phyloP scores from a whole-genome alignment of 371 early-diverging fungal genomes.

The Mortierella sp. region DNA sequence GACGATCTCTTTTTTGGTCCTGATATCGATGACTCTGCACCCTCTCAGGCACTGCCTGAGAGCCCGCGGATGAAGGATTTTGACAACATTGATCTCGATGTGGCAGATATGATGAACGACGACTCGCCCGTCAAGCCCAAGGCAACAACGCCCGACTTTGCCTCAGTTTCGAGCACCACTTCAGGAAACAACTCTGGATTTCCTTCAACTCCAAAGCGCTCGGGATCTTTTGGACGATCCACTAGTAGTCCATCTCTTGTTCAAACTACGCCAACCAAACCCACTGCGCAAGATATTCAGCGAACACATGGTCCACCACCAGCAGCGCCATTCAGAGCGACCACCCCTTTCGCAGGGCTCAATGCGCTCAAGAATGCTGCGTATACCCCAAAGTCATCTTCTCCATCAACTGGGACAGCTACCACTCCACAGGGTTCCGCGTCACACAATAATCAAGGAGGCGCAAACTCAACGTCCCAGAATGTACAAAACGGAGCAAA shows the following conservation, averaged over 20 bases:
- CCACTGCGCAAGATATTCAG: not conserved
- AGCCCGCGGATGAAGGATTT: slow-evolving; percentile 50
- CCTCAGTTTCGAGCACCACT: not conserved
- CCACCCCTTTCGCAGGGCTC: not conserved
- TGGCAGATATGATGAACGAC: slow-evolving; percentile 28
- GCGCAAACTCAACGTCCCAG: not conserved
- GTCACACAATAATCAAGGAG: not conserved
- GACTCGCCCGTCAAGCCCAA: slow-evolving; percentile 34
- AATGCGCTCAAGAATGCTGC: not conserved
- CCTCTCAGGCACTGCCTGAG: slow-evolving; percentile 24
- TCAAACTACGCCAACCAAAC: slow-evolving; percentile 37
- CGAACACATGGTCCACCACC: not conserved
- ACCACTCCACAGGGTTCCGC: not conserved
- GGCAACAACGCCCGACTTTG: not conserved
- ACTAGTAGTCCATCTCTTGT: slow-evolving; percentile 43
- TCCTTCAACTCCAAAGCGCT: slow-evolving; percentile 18
- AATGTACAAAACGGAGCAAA: not conserved
- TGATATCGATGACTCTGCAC: slow-evolving; percentile 35
- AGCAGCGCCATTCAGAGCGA: slow-evolving; percentile 11
- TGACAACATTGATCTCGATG: slow-evolving; percentile 28
- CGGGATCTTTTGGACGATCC: slow-evolving; percentile 26
- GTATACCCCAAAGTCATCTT: not conserved
- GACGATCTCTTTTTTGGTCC: slow-evolving; percentile 39
- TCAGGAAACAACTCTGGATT: not conserved
- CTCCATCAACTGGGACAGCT: not conserved